Evolutionary conservation across 257 asterid species (phyloP).

Genomic region (Lycium ferocissimum): DNA sequence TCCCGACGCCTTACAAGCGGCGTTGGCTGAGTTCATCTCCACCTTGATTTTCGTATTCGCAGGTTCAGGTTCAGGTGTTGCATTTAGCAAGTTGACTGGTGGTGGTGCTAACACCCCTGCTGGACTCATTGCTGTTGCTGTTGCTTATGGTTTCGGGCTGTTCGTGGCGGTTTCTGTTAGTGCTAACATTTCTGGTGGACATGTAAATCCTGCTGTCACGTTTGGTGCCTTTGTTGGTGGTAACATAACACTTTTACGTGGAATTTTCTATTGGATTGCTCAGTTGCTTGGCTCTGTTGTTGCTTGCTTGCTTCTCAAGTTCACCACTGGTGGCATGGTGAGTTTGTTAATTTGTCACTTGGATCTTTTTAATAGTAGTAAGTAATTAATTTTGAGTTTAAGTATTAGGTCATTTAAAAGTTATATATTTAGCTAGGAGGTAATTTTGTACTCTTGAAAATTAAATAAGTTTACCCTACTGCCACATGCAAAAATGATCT

Average conservation of each 20-base stretch:
- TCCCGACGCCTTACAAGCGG: conserved; percentile 49
- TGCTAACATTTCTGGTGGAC: too few relatives aligned
- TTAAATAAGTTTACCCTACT: too few relatives aligned
- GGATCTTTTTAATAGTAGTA: not conserved
- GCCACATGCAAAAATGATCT: too few relatives aligned
- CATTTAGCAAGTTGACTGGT: conserved; percentile 43
- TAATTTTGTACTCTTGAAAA: too few relatives aligned
- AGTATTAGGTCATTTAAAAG: not conserved
- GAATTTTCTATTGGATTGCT: conserved; percentile 52
- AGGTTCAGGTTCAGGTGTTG: conserved; percentile 54
- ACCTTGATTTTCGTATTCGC: conserved; percentile 22
- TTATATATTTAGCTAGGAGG: too few relatives aligned
- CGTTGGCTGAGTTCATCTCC: conserved; percentile 54
- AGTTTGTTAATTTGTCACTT: not conserved
- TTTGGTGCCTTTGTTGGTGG: too few relatives aligned
- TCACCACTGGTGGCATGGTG: conserved; percentile 47
- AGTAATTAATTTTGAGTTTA: not conserved
- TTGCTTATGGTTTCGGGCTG: conserved; percentile 32
- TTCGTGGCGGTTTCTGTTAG: too few relatives aligned
- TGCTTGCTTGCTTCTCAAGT: conserved; percentile 47
- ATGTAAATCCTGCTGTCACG: too few relatives aligned
- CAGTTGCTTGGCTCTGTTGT: conserved; percentile 48
- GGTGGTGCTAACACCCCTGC: conserved; percentile 42
- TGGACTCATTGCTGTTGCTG: conserved; percentile 41
- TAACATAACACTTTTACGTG: conserved; percentile 45